Evolutionary conservation across 176 grass and related monocot genomes (phyloP), one percentile per base, ranked within the genome.

Genomic region (Cymbopogon citratus): DNA sequence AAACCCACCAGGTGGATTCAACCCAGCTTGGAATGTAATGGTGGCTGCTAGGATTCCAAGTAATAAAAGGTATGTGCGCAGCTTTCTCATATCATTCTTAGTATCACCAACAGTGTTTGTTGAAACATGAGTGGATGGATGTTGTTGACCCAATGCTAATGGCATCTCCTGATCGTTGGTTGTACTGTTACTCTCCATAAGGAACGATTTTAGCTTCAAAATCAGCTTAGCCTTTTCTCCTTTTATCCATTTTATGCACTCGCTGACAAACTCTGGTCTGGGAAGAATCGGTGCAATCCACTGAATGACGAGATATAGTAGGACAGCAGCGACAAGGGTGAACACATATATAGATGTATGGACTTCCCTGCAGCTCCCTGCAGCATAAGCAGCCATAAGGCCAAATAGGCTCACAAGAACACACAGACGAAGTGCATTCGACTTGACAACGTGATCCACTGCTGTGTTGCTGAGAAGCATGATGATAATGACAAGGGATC

Each of bases 401-500:
- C 69, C 77, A 15, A 81, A 68, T 7, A 81, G 71, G 77, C 77
- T 86, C 15, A 80, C 11, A 45, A 81, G 49, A 39, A 75, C 61
- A 12, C 85, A 86, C 14, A 86, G 9, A 12, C 71, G 78, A 73
- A 86, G 62, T 33, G 62, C 70, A 7, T 81, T 86, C 7, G 85
- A 86, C 61, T 25, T 36, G 25, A 34, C 61, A 73, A 69, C 62
- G 2, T 60, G 78, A 81, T 75, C 21, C 12, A 27, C 69, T 13
- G 77, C 71, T 0, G 85, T 75, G 63, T 75, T 67, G 61, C 61
- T 86, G 46, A 86, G 70, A 26, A 86, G 71, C 70, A 75, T 86
- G 48, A 81, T 41, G 85, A 81, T 69, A 54, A 86, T 86, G 45
- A 86, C 77, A 56, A 86, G 70, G 19, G 77, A 86, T 34, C 70